Evolutionary conservation across 2,329 filamentous ascomycete species (phyloP).

Genomic region (Thielaviopsis populi): DNA sequence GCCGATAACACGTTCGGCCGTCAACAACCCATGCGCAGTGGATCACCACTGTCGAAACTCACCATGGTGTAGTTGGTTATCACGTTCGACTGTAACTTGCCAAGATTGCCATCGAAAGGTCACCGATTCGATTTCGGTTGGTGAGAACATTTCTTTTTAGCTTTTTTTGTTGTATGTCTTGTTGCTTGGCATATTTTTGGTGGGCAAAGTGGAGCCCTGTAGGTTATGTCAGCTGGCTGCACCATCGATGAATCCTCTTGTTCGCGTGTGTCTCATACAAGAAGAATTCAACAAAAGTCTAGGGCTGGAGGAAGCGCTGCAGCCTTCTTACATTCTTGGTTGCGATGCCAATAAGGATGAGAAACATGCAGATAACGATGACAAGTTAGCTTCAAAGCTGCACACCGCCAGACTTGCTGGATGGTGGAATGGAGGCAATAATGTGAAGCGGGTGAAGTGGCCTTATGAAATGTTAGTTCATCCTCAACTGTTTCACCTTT

Average conservation of each 20-base stretch:
- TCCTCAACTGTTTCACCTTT: neutral
- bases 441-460: neutral
- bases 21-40: conserved; percentile 8
- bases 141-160: conserved; percentile 11
- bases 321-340: neutral
- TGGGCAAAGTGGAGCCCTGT: neutral
- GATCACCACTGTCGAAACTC: conserved; percentile 12
- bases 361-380: neutral
- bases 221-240: neutral
- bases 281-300: neutral
- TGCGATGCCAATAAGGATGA: neutral
- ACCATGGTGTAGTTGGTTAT: conserved; percentile 16
- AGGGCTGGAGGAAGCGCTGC: neutral
- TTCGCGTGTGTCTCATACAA: neutral
- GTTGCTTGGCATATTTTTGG: neutral
- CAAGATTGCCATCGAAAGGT: conserved; percentile 15
- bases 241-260: neutral
- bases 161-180: neutral
- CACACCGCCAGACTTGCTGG: neutral
- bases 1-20: neutral
- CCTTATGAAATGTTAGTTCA: neutral
- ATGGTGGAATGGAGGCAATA: neutral
- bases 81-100: conserved; percentile 16
- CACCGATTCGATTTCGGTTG: conserved; percentile 15
- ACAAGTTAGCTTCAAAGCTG: neutral